These are phyloP conservation scores for Hanseniaspora taiwanica DNA, from an alignment of 805 yeast genomes.

Conservation along the genomic window DNA sequence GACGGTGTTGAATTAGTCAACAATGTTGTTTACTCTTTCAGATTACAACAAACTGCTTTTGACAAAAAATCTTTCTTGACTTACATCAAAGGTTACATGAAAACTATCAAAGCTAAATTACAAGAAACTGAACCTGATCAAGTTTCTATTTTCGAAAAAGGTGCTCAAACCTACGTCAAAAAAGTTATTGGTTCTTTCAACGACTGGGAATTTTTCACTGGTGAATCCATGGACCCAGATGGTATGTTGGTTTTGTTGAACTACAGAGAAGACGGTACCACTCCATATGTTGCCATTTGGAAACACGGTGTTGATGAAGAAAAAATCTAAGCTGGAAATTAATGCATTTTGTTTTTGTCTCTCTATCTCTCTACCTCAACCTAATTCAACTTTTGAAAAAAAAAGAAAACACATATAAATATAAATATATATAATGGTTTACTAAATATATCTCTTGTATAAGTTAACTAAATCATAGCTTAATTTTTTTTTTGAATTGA, in stretches of 20 bases:
- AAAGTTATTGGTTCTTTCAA: slow-evolving; percentile 89
- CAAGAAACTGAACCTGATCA: slow-evolving; percentile 83
- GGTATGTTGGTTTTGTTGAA: slow-evolving; percentile 95
- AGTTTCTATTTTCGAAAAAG: slow-evolving; percentile 86
- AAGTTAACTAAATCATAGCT: too few species aligned
- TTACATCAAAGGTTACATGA: slow-evolving; percentile 99
- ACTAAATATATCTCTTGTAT: too few species aligned
- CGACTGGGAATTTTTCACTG: slow-evolving; percentile 99
- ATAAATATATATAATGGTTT: too few species aligned
- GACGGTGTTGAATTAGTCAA: slow-evolving; percentile 84
- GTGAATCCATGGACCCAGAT: slow-evolving; percentile 99
- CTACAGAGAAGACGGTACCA: slow-evolving; percentile 99
- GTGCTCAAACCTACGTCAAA: slow-evolving; percentile 93
- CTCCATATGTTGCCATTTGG: slow-evolving; percentile 97
- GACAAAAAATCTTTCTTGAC: slow-evolving; percentile 96
- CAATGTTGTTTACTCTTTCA: slow-evolving; percentile 98
- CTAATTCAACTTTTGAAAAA: too few species aligned
- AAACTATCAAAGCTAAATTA: slow-evolving; percentile 81
- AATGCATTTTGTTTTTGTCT: slow-evolving; percentile 1
- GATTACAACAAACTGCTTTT: slow-evolving; percentile 88
- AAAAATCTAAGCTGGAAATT: slow-evolving; percentile 55
- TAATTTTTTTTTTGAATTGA: too few species aligned
- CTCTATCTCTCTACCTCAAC: slow-evolving; percentile 1
- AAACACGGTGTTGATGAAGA: slow-evolving; percentile 89
- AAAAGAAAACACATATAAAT: too few species aligned